Evolutionary conservation across 106 monocot genomes (phyloP), one percentile per base, ranked within the genome.

Genomic region (Cymbidium sinense): DNA sequence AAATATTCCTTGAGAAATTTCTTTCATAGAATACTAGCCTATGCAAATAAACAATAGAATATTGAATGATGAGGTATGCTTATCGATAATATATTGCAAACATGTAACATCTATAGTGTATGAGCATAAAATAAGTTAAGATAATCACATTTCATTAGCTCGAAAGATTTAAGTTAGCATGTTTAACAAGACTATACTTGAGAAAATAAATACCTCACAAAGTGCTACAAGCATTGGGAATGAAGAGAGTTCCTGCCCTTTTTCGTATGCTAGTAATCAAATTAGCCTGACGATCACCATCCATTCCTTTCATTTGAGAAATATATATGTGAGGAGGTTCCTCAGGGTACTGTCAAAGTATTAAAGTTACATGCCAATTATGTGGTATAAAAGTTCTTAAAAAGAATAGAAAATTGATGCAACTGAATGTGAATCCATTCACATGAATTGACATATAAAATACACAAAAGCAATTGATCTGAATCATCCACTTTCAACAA

Each of bases 281-380:
- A 69, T 87, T 43, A 27, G 73, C 43, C 84, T 86, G 85, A 27
- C 96, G 84, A 44, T 84, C 82, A 39, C 82, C 86, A 83, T 98
- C 96, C 79, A 98, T 91, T 55, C 96, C 96, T 80, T 94, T 98
- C 34, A 82, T 85, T 34, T 98, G 89, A 20, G 87, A 28, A 47
- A 88, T 28, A 78, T 88, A 82, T 39, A 93, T 34, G 75, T 78
- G 77, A 81, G 96, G 93, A 75, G 91, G 79, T 70, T 81, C 83
- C 1, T 80, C 74, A 1, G 96, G 96, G 77, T 98, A 98, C 96
- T 98, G 90, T 70, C 73, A 79, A 31, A 77, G 55, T 47, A 47
- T 47, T 13, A 72, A 39, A 21, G 21, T 43, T 9, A 67, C 12
- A 31, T 67, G 12, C 67, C 28, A 67, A 64, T 64, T 64, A 27